These are phyloP conservation scores for Aethionema arabicum DNA, from an alignment of 345 rosid genomes.

Conservation along the genomic window DNA sequence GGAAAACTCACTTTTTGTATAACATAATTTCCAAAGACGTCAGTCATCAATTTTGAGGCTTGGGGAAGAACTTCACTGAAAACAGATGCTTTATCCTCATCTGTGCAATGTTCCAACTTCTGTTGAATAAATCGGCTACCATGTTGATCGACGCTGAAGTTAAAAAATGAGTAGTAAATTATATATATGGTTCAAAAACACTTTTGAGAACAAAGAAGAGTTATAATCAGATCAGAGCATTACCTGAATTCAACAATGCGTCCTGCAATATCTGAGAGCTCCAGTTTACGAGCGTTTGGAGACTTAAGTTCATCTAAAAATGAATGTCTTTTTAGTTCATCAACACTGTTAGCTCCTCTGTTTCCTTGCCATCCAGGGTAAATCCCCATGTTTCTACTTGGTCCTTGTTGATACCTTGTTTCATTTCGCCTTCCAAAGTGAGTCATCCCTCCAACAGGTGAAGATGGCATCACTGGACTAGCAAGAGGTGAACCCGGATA, in stretches of 20 bases:
- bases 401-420: constrained; percentile 50
- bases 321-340: constrained; percentile 63
- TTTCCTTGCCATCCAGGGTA: constrained; percentile 86
- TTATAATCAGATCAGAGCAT: constrained; percentile 31
- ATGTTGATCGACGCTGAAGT: constrained; percentile 90
- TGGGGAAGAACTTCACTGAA: constrained; percentile 88
- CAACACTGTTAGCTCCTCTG: constrained; percentile 55
- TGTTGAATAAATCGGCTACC: constrained; percentile 99
- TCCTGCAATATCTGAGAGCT: constrained; percentile 80
- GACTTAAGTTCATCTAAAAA: constrained; percentile 94
- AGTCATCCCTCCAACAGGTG: constrained; percentile 60
- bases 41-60: constrained; percentile 85
- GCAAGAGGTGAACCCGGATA: constrained; percentile 65
- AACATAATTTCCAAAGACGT: constrained; percentile 98
- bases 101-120: constrained; percentile 78
- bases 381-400: constrained; percentile 54
- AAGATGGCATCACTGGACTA: constrained; percentile 68
- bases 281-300: constrained; percentile 75
- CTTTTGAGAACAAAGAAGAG: constrained; percentile 16
- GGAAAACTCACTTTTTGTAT: constrained; percentile 75
- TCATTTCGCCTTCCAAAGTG: constrained; percentile 61
- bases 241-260: constrained; percentile 92
- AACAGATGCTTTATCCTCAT: constrained; percentile 78
- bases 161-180: constrained; percentile 14
- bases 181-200: constrained; percentile 16